Evolutionary conservation across 768 basidiomycete species (phyloP), one percentile per base, ranked within the genome.

Genomic region (Boletus vinaceobasis): DNA sequence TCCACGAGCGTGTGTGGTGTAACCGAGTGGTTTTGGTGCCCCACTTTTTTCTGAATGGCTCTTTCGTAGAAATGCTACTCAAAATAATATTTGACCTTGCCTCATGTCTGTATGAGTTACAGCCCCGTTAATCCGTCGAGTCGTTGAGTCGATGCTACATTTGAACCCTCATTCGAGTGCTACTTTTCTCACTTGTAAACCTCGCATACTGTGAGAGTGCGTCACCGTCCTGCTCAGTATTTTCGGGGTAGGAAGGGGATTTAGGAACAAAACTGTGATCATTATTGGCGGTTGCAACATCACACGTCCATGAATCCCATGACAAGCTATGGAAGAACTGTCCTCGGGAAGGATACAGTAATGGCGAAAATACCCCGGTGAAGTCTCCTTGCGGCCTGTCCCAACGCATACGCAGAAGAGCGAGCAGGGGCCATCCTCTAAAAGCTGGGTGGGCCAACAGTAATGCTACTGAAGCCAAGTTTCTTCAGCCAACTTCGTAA

Each of bases 391-490:
- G 36, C 36, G n/a, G 11, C 19, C 5, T 23, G 37, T 27, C 14
- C 38, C 52, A 26, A 39, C 14, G 31, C 8, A 35, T 3, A 33
- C 19, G 10, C 3, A 2, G 23, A 53, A 43, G 33, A 23, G 35
- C n/a, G 23, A 32, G 44, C 13, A 13, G 15, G 47, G 38, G 27
- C 31, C 19, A 32, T 47, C 33, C 45, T 42, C 46, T 60, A 65
- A 5, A 69, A 39, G 33, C 57, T 61, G 39, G 58, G 63, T 23
- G 68, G 57, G 21, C 69, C 71, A 13, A 66, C 39, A 32, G 69
- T 58, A 11, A 71, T 58, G 26, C 61, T 68, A 48, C 65, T 53
- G 29, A 72, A 60, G 31, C 71, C 71, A 17, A 71, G 50, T 50
- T 43, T 68, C 59, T 57, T 71, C 33, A 62, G 58, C 59, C 63